Conservation (phyloP, 164 flowering plant genomes). For the Stephania yunnanensis region DNA sequence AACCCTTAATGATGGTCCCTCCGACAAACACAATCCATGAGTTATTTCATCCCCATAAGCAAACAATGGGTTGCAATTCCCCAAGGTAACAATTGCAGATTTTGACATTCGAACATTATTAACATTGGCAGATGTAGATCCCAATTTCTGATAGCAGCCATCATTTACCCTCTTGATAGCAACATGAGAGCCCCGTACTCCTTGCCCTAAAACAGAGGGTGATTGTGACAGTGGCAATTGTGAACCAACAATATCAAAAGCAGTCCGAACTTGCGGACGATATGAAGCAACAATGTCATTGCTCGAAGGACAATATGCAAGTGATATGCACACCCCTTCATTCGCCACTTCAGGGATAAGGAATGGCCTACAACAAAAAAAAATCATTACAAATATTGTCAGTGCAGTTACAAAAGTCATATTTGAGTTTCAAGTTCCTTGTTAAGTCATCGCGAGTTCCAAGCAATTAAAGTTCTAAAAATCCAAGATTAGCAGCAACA, state of each 20-base stretch:
- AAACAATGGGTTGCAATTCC: slow-evolving; percentile 34
- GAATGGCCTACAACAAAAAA: slow-evolving; percentile 44
- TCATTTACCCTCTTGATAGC: slow-evolving; percentile 31
- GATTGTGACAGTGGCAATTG: slow-evolving; percentile 41
- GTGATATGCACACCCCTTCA: slow-evolving; percentile 88
- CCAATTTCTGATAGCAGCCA: slow-evolving; percentile 31
- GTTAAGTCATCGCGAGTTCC: background rate
- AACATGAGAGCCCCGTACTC: slow-evolving; percentile 54
- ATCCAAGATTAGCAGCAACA: background rate
- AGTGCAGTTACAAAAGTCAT: slow-evolving; percentile 5
- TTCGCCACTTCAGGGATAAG: slow-evolving; percentile 54
- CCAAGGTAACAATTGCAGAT: slow-evolving; percentile 45
- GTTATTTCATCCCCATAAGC: slow-evolving; percentile 59
- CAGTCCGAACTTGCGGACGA: slow-evolving; percentile 61
- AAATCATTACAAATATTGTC: slow-evolving; percentile 3
- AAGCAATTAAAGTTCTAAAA: background rate
- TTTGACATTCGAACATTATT: slow-evolving; percentile 54
- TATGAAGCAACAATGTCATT: slow-evolving; percentile 70
- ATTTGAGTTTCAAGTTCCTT: background rate
- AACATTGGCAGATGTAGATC: slow-evolving; percentile 39
- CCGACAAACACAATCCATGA: slow-evolving; percentile 42
- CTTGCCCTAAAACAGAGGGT: slow-evolving; percentile 32
- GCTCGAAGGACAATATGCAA: slow-evolving; percentile 49
- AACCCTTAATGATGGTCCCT: slow-evolving; percentile 48
- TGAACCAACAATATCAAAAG: slow-evolving; percentile 26